Conservation (phyloP, 768 basidiomycete species). For the Kwoniella botswanensis region DNA sequence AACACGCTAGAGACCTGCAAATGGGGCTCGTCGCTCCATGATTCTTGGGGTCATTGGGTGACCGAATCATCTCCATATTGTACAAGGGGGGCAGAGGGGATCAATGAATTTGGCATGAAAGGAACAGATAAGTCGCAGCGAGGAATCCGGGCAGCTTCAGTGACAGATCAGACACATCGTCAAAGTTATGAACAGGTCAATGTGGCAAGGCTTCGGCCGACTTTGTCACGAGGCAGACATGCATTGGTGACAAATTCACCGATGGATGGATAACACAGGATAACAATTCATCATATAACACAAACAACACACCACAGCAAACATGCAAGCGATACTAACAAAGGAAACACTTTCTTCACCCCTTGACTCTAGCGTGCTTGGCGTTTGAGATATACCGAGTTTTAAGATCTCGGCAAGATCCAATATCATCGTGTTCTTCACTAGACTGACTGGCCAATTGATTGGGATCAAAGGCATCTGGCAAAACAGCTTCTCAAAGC, state of each 20-base stretch:
- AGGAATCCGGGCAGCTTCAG: too few species aligned
- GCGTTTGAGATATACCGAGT: not conserved
- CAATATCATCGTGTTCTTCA: not conserved
- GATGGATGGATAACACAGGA: too few species aligned
- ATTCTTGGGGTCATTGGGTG: too few species aligned
- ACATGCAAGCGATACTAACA: not conserved
- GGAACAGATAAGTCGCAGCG: too few species aligned
- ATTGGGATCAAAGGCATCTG: constrained; percentile 16
- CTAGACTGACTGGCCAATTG: not conserved
- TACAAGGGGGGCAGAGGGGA: too few species aligned
- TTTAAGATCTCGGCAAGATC: not conserved
- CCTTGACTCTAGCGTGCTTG: not conserved
- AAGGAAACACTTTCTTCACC: not conserved
- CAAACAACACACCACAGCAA: not conserved
- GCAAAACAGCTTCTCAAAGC: constrained; percentile 41
- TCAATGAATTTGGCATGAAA: too few species aligned
- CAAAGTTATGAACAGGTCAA: too few species aligned
- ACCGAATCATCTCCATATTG: too few species aligned
- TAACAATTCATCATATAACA: not conserved
- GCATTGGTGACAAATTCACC: not conserved
- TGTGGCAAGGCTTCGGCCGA: not conserved
- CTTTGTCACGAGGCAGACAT: not conserved
- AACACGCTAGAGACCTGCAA: not conserved
- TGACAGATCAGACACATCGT: too few species aligned
- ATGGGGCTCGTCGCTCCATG: not conserved